phyloP scores from a whole-genome alignment of 2,329 filamentous ascomycete genomes.

The Teratosphaeria gauchensis region DNA sequence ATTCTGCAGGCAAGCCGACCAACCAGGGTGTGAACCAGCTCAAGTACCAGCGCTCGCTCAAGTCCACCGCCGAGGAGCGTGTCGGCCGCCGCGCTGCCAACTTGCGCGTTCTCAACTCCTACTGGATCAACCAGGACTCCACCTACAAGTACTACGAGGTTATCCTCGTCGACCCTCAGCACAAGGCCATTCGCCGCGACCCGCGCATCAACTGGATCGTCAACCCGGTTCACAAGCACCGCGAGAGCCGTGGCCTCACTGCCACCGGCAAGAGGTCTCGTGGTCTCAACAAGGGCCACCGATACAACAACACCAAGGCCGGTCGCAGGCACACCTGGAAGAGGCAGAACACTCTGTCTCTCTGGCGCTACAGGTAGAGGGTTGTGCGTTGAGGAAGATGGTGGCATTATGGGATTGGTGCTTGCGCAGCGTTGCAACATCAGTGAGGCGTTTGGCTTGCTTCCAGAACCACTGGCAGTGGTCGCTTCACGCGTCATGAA shows the following conservation, averaged over 20 bases:
- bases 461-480: background rate
- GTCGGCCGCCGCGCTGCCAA: constrained; percentile 98
- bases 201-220: constrained; percentile 99
- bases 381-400: background rate
- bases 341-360: constrained; percentile 97
- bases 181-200: constrained; percentile 99
- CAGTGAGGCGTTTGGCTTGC: constrained; percentile 18
- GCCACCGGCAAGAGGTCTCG: constrained; percentile 99
- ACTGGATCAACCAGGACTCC: constrained; percentile 99
- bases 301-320: constrained; percentile 96
- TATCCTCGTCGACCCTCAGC: constrained; percentile 98
- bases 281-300: constrained; percentile 98
- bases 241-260: constrained; percentile 93
- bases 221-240: constrained; percentile 99
- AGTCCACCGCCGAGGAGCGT: constrained; percentile 98
- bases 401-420: background rate
- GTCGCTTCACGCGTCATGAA: background rate
- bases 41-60: constrained; percentile 99
- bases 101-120: constrained; percentile 98
- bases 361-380: constrained; percentile 88
- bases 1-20: constrained; percentile 87
- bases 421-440: background rate
- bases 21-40: constrained; percentile 99
- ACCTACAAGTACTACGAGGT: constrained; percentile 99
- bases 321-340: constrained; percentile 99